These are phyloP conservation scores for Sphagnum magellanicum DNA, from an alignment of 228 moss, liverwort and hornwort genomes.

Conservation along the genomic window DNA sequence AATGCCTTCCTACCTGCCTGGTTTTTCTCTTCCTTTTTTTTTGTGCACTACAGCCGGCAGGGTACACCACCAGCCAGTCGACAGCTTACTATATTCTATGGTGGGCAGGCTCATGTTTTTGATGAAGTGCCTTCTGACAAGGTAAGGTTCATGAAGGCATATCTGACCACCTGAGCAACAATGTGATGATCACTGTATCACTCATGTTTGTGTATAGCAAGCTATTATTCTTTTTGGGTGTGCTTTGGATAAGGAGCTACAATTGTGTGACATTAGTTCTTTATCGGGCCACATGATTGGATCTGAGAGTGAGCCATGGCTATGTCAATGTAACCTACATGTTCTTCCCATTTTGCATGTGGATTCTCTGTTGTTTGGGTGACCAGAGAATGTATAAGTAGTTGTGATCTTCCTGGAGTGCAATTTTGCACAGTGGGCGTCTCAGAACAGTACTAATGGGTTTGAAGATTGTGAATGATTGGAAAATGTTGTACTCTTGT, in stretches of 20 bases:
- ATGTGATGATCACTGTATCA: not conserved
- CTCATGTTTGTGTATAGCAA: not conserved
- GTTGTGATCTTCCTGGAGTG: no score
- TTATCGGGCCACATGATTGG: not conserved
- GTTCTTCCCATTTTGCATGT: no score
- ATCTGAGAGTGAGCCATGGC: not conserved
- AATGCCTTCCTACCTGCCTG: no score
- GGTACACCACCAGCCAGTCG: constrained; percentile 37
- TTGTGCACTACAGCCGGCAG: constrained; percentile 24
- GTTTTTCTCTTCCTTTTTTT: not conserved
- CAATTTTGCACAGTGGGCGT: no score
- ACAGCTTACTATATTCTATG: constrained; percentile 59
- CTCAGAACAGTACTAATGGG: no score
- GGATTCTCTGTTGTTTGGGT: no score
- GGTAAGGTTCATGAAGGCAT: constrained; percentile 12
- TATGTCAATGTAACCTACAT: no score
- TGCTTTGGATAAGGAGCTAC: not conserved
- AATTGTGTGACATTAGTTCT: not conserved
- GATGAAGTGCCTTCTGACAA: constrained; percentile 56
- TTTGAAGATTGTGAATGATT: no score
- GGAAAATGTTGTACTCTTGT: not conserved
- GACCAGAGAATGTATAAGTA: no score
- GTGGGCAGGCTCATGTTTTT: constrained; percentile 58
- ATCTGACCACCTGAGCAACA: not conserved
- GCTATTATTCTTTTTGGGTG: not conserved